phyloP scores from a whole-genome alignment of 106 monocot genomes.

The Iris macrosiphon region DNA sequence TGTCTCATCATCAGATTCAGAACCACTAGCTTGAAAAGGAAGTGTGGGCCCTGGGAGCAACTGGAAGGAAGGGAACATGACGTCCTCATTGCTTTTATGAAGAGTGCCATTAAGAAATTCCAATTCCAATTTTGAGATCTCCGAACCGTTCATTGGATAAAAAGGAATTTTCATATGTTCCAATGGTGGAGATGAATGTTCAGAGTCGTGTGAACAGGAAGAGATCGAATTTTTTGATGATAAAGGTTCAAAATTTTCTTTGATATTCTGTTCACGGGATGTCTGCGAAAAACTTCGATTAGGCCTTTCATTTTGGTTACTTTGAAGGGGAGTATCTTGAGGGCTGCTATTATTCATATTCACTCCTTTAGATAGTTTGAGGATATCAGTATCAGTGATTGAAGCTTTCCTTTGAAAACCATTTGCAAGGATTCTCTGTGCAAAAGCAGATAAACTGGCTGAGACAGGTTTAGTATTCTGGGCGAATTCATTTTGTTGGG shows the following conservation, averaged over 20 bases:
- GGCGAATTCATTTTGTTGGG: slow-evolving; percentile 11
- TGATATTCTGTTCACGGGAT: slow-evolving; percentile 7
- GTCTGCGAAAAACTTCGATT: slow-evolving; percentile 13
- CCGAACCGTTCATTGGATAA: slow-evolving; percentile 57
- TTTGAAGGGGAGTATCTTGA: slow-evolving; percentile 16
- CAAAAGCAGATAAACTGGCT: slow-evolving; percentile 53
- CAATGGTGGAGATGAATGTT: slow-evolving; percentile 72
- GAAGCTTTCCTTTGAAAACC: slow-evolving; percentile 47
- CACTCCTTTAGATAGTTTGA: slow-evolving; percentile 3
- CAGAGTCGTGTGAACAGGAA: slow-evolving; percentile 20
- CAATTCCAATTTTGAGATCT: slow-evolving; percentile 47
- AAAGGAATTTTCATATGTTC: slow-evolving; percentile 94
- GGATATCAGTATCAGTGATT: slow-evolving; percentile 5
- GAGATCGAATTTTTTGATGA: slow-evolving; percentile 15
- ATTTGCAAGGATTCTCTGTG: slow-evolving; percentile 54
- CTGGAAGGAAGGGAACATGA: slow-evolving; percentile 69
- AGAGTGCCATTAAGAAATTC: slow-evolving; percentile 46
- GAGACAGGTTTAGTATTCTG: slow-evolving; percentile 17
- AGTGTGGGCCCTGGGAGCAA: slow-evolving; percentile 35
- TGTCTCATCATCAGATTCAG: slow-evolving; percentile 92
- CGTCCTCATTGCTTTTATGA: slow-evolving; percentile 40
- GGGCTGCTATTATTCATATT: slow-evolving; percentile 8
- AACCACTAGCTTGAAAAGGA: slow-evolving; percentile 29
- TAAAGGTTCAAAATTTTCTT: slow-evolving; percentile 13
- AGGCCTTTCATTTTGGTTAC: slow-evolving; percentile 6